Evolutionary conservation across 805 yeast species (phyloP), one percentile per base, ranked within the genome.

Genomic region (Candida arabinofermentans): DNA sequence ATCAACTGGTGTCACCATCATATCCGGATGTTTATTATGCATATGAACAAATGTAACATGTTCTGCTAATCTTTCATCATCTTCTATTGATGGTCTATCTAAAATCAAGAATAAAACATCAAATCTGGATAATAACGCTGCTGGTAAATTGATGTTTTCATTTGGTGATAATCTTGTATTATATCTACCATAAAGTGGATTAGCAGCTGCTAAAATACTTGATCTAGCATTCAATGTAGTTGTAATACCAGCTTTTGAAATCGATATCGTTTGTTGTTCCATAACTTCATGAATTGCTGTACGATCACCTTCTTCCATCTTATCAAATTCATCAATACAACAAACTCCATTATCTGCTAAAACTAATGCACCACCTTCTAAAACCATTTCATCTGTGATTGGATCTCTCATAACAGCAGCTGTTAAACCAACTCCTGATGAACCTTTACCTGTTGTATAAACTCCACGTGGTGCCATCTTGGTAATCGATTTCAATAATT

Each of bases 361-460:
- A 6, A 93, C 98, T 43, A 93, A 72, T 1, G 99, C 98, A 66
- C 99, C 99, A 44, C 98, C 99, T 74, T 93, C 99, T 39, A 93
- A 72, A 13, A 93, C 87, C 95, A 91, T 86, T 66, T 93, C 99
- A 64, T 93, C 99, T 1, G 99, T 93, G n/a, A 90, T 91, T 2
- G 98, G 97, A 63, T 93, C 99, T 57, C 93, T 79, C 95, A 93
- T 89, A 27, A 93, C 99, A 0, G 99, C 99, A 2, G 99, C 99
- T 4, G 99, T 93, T 55, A 93, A 72, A 69, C 99, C 99, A 35
- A 93, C 99, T 43, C 99, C 99, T 0, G 99, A 93, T 4, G 97
- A 89, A 62, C 99, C 99, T 57, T 95, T 81, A 68, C 99, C 99
- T 1, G 99, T 93, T 8, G 99, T 93, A 64, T 93, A 93, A 24